A percentile compares a stretch with the other conserved stretches of the same genome.
Evolutionary conservation across 176 grass and related monocot genomes (phyloP).

Genomic region (Eleusine indica): DNA sequence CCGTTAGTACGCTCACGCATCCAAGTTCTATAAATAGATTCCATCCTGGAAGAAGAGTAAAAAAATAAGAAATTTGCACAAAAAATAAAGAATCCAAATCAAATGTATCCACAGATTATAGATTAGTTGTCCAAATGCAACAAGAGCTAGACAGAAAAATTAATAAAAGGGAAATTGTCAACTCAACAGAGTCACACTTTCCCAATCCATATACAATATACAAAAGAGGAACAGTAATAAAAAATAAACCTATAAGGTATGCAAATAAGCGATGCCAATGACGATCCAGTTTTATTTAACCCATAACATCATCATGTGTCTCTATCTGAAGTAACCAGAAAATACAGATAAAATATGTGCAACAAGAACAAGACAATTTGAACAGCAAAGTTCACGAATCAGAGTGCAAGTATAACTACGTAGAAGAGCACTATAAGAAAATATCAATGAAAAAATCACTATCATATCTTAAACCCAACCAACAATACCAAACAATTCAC

Average conservation of each 20-base stretch:
- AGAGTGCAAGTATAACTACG: not conserved
- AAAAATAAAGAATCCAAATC: not conserved
- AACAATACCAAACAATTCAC: not conserved
- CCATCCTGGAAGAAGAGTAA: slow-evolving; percentile 63
- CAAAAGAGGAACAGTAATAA: not conserved
- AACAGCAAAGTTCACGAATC: slow-evolving; percentile 21
- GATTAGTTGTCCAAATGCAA: slow-evolving; percentile 8
- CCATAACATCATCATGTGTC: slow-evolving; percentile 6
- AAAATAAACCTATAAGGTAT: not conserved
- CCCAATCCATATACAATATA: slow-evolving; percentile 14
- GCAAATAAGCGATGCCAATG: not conserved
- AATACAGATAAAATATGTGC: slow-evolving; percentile 11
- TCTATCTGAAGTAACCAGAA: not conserved
- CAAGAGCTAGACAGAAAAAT: not conserved
- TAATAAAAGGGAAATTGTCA: not conserved
- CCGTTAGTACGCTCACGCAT: slow-evolving; percentile 38
- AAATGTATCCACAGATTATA: not conserved
- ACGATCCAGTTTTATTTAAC: slow-evolving; percentile 9
- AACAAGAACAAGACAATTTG: not conserved
- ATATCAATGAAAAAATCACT: not conserved
- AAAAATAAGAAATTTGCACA: not conserved
- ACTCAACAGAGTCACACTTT: not conserved
- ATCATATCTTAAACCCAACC: not conserved
- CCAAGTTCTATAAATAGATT: slow-evolving; percentile 88
- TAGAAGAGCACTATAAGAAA: not conserved